Base-by-base conservation (phyloP, 2,329 filamentous ascomycete genomes). In the Aureobasidium mangrovei region DNA sequence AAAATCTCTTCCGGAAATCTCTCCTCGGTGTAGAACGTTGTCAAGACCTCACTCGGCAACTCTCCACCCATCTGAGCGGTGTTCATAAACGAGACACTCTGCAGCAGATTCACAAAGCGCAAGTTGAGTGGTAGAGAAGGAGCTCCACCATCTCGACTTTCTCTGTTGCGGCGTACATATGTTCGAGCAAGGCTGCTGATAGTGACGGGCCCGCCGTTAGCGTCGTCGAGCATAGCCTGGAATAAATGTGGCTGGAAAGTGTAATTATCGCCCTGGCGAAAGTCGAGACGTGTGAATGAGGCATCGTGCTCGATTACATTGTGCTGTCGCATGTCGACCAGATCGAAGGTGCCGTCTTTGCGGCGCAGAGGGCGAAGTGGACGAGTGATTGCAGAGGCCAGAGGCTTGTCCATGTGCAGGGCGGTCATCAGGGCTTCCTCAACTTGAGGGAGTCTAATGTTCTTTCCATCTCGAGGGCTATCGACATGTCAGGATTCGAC, bases 221-320 rank as follows among this genome's bases (percentile, higher is more conserved):
- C 66, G 45, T 68, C 64, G 27, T 59, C 60, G 36, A 67, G 53
- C 55, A 68, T 62, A 10, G 59, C 64, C 46, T 67, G 57, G 32
- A 67, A 57, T 63, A 68, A 66, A 8, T 58, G 59, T 4, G 61
- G 64, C 53, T 68, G 64, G 53, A 69, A 61, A 26, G 60, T 65
- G 58, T 64, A 67, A 43, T 69, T 68, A 54, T 68, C 65, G 12
- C 65, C 66, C 33, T 68, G 66, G 10, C 61, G 63, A 43, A 63
- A 62, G 48, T 69, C 67, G 5, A 67, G 61, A 10, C 67, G 61
- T 2, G 65, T 67, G 52, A 69, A 61, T 28, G 65, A 68, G 5
- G 61, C 60, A 51, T 69, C 67, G 58, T 69, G 67, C 58, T 69
- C 67, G 41, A 69, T 60, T 4, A 67, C 60, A 45, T 66, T 64